Base-by-base conservation (phyloP, 495 filamentous ascomycete species). In the Mycothermus thermophilus region DNA sequence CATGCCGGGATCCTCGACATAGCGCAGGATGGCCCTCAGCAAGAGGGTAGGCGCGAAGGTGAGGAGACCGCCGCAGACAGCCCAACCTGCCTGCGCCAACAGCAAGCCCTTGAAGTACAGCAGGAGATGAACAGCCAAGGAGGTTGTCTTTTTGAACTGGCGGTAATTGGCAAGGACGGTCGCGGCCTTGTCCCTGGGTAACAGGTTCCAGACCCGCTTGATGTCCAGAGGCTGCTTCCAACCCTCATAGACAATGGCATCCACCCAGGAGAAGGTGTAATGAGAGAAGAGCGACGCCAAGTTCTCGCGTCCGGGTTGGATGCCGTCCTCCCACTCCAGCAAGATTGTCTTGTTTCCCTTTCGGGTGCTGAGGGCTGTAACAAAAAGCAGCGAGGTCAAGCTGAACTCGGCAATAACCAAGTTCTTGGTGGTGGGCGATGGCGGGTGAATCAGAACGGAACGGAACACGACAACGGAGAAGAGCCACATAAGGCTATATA, bases 21-120 rank as follows among this genome's bases (percentile, higher is more conserved):
- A 95, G 51, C 93, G 76, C 15, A 99, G 64, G 43, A 99, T 95
- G 4, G 79, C 79, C 47, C 83, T 82, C 14, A 99, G 72, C 7
- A 99, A 69, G 13, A 99, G 65, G 3, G 88, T 99, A 2, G 92
- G 92, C 11, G 77, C 75, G 58, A 96, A 96, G 2, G 83, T 84
- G 43, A 95, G 77, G 3, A 85, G 44, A 24, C 83, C 86, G 12
- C 72, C 73, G 25, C 88, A 64, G 3, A 75, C 60, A 4, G 87
- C 86, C 80, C 82, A 95, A 12, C 60, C 48, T 33, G 75, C 81
- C 56, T 99, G 92, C 20, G 77, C 62, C 11, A 92, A 22, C 18
- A 99, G 69, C 29, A 74, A 67, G 6, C 70, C 68, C 40, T 77
- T 76, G 63, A 99, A 99, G 59, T 85, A 85, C 32, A 72, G 79